Conservation (phyloP, 768 basidiomycete species). For the Calocera cornea region DNA sequence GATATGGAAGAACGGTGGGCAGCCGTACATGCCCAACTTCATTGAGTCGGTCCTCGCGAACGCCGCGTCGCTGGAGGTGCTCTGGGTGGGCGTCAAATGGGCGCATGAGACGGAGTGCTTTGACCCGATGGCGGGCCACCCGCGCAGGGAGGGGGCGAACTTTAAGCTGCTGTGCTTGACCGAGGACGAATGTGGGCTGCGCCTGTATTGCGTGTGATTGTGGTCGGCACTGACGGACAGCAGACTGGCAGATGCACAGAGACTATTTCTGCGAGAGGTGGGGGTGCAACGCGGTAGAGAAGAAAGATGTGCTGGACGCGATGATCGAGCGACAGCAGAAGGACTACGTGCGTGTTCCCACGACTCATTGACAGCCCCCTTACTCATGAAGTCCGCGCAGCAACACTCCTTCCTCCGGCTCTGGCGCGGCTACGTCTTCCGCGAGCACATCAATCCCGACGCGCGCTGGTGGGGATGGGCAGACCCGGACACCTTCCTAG, state of each 20-base stretch:
- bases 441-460: not conserved
- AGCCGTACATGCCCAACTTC: conserved; percentile 4
- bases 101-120: not conserved
- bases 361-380: not conserved
- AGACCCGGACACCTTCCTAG: conserved; percentile 8
- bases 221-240: not conserved
- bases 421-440: conserved; percentile 10
- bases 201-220: not conserved
- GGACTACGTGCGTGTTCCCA: not conserved
- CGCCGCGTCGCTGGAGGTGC: not conserved
- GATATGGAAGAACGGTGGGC: not conserved
- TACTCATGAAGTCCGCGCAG: not conserved
- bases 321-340: not conserved
- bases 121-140: not conserved
- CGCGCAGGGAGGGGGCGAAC: not conserved
- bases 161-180: not conserved
- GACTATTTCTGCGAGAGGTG: conserved; percentile 11
- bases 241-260: conserved; percentile 7
- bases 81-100: not conserved
- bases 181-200: not conserved
- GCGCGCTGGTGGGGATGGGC: conserved; percentile 12
- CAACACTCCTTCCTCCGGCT: conserved; percentile 8
- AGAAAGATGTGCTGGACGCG: conserved; percentile 1
- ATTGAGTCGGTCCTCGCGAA: conserved; percentile 1
- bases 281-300: not conserved